Conservation (phyloP, 2,329 filamentous ascomycete genomes). For the Colletotrichum sp. region DNA sequence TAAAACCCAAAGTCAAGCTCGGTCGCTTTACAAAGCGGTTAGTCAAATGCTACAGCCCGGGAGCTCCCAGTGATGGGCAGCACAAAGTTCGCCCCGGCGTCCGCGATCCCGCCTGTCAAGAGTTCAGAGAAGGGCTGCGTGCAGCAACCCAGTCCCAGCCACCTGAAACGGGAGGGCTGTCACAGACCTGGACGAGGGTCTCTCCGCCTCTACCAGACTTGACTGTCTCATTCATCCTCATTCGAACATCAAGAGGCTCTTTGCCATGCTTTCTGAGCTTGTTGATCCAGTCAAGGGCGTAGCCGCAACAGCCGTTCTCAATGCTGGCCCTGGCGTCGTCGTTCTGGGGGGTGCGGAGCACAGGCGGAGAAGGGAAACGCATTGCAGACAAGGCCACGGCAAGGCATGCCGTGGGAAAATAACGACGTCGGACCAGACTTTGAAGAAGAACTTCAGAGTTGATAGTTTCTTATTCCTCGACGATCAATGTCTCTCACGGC, state of each 20-base stretch:
- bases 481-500: not conserved
- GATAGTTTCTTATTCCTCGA: not conserved
- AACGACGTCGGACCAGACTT: not conserved
- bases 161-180: slow-evolving; percentile 23
- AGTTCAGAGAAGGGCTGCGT: not conserved
- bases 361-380: not conserved
- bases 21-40: slow-evolving; percentile 15
- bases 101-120: slow-evolving; percentile 18
- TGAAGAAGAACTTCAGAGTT: not conserved
- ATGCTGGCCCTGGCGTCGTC: not conserved
- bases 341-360: not conserved
- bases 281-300: not conserved
- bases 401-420: not conserved
- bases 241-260: not conserved
- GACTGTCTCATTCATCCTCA: not conserved
- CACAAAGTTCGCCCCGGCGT: not conserved
- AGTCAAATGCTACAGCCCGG: not conserved
- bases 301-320: not conserved
- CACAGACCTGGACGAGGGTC: slow-evolving; percentile 14
- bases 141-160: slow-evolving; percentile 2
- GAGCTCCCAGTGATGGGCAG: not conserved
- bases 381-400: not conserved
- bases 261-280: not conserved
- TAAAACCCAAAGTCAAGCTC: not conserved
- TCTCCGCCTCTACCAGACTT: not conserved